These are phyloP conservation scores for Rhododendron henanense DNA, from an alignment of 148 eudicot genomes.

Conservation along the genomic window DNA sequence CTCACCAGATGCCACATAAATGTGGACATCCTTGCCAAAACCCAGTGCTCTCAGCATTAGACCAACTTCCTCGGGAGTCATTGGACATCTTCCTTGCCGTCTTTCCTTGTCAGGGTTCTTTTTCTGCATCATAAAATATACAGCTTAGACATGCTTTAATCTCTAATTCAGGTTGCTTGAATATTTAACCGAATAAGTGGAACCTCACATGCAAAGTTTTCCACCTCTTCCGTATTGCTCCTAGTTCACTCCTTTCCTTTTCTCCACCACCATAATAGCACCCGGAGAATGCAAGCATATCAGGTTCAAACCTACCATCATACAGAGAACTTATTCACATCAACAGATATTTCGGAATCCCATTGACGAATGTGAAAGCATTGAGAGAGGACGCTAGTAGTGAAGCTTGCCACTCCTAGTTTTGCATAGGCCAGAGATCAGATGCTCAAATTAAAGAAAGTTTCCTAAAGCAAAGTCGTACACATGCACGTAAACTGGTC, in stretches of 20 bases:
- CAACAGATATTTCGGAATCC: background rate
- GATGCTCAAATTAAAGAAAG: background rate
- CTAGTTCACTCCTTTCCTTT: constrained; percentile 61
- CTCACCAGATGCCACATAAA: constrained; percentile 87
- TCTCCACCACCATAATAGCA: constrained; percentile 93
- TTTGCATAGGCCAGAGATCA: background rate
- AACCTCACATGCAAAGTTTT: constrained; percentile 73
- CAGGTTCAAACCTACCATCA: constrained; percentile 74
- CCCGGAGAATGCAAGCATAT: constrained; percentile 96
- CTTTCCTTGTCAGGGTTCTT: constrained; percentile 72
- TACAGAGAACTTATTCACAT: background rate
- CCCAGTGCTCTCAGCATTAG: constrained; percentile 86
- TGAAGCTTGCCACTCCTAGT: background rate
- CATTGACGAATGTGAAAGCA: background rate
- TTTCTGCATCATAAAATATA: constrained; percentile 39
- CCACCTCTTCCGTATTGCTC: constrained; percentile 65
- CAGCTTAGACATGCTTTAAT: background rate
- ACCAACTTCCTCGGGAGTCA: constrained; percentile 90
- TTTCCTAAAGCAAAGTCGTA: background rate
- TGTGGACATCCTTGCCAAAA: constrained; percentile 56
- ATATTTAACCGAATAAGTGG: background rate
- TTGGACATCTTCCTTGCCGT: constrained; percentile 81
- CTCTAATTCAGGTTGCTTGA: background rate
- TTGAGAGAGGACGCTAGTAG: background rate
- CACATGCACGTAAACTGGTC: constrained; percentile 1